Evolutionary conservation across 2,329 filamentous ascomycete species (phyloP), one percentile per base, ranked within the genome.

Genomic region (Didymellaceae sp.): DNA sequence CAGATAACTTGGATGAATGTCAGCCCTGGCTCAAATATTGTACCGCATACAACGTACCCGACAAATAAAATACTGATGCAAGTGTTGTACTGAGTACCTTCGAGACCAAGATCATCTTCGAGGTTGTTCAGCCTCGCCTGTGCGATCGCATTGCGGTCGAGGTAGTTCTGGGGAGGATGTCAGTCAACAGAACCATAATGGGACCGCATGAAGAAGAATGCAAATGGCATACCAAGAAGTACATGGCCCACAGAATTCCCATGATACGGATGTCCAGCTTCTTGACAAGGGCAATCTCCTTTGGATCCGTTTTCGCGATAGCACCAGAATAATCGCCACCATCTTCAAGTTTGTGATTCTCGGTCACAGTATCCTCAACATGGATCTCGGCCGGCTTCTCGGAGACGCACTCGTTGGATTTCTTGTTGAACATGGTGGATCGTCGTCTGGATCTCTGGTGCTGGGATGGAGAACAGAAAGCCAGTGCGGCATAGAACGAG

Each of bases 61-160:
- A 58, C 57, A 25, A 56, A 63, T 3, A 63, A 46, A 13, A 62
- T 61, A n/a, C 53, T 54, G 32, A 59, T 40, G 84, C 55, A 86
- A 68, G 54, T 67, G 38, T 66, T 66, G 47, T 69, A 66, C 32
- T 68, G 66, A 16, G 54, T 58, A 7, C 54, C 59, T 18, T 41
- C 45, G 16, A 61, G 57, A 11, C 58, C 62, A n/a, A 63, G 53
- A 37, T 88, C 85, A 1, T 76, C 73, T 49, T 86, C 80, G 11
- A 89, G 74, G 11, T 83, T 82, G 64, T 84, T 82, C 35, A 88
- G 75, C 11, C 81, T 79, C 0, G 86, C 86, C 3, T 85, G 79
- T 1, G 84, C 84, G 52, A 88, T 86, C 65, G 87, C 85, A 66
- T 86, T 85, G 24, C 83, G 78, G 59, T 86, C 83, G 16, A 67